A percentile compares a stretch with the other conserved stretches of the same genome.
phyloP scores from a whole-genome alignment of 441 rosid species.

The Populus hybrid region DNA sequence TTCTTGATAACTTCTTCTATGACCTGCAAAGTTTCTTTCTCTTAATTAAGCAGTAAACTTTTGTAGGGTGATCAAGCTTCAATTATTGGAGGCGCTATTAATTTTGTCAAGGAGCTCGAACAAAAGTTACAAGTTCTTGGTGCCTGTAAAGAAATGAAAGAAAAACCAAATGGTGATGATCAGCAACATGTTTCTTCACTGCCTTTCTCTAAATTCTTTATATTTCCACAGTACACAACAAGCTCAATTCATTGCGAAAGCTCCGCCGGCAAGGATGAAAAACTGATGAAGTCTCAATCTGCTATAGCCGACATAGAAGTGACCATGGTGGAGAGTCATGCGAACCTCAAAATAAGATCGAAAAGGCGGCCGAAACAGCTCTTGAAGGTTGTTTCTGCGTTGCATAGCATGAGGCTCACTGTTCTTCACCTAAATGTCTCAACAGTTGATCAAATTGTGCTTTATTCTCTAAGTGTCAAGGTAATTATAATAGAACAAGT shows the following conservation, averaged over 20 bases:
- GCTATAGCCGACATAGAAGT: constrained; percentile 67
- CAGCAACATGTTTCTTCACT: constrained; percentile 1
- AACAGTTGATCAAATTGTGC: constrained; percentile 57
- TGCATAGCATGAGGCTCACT: constrained; percentile 57
- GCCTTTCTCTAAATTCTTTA: constrained; percentile 59
- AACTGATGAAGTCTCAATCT: constrained; percentile 21
- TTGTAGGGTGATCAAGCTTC: constrained; percentile 89
- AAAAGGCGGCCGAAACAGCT: constrained; percentile 65
- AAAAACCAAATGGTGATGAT: constrained; percentile 17
- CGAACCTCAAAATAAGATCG: constrained; percentile 72
- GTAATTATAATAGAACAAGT: constrained; percentile 25
- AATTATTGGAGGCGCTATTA: constrained; percentile 78
- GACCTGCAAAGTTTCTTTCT: neutral
- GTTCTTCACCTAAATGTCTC: constrained; percentile 79
- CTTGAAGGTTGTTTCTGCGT: constrained; percentile 56
- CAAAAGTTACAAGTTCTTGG: constrained; percentile 48
- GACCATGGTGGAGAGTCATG: constrained; percentile 79
- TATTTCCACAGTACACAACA: constrained; percentile 61
- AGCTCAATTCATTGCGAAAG: constrained; percentile 21
- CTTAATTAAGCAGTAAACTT: neutral
- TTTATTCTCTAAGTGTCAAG: constrained; percentile 80
- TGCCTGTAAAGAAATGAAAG: constrained; percentile 28
- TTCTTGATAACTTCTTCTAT: neutral
- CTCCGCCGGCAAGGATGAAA: constrained; percentile 24
- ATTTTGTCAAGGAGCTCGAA: constrained; percentile 84